A percentile compares a stretch with the other conserved stretches of the same genome.
These are phyloP conservation scores for Kodamaea alishanica DNA, from an alignment of 1,139 yeast genomes.

Conservation along the genomic window DNA sequence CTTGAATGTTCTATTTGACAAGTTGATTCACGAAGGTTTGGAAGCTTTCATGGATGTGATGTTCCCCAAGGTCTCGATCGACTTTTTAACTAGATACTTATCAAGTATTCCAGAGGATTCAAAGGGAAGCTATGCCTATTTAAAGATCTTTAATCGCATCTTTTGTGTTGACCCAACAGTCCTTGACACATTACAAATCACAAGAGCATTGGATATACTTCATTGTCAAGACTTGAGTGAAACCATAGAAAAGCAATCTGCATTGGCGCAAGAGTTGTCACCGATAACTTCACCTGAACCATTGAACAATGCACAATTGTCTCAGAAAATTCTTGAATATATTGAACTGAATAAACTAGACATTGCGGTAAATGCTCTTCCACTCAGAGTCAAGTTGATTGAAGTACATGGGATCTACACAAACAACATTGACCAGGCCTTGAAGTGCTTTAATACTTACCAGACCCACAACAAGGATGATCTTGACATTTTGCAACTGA, in stretches of 20 bases:
- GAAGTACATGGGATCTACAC: slow-evolving; percentile 37
- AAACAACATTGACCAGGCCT: slow-evolving; percentile 26
- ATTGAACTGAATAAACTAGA: slow-evolving; percentile 27
- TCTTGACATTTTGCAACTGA: slow-evolving; percentile 31
- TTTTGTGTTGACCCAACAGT: no score
- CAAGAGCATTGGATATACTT: slow-evolving; percentile 4
- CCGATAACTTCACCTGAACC: not conserved
- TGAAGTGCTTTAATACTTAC: slow-evolving; percentile 33
- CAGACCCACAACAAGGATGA: slow-evolving; percentile 36
- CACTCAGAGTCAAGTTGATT: slow-evolving; percentile 25
- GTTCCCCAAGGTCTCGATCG: no score
- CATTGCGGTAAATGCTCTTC: slow-evolving; percentile 23
- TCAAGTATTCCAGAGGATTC: no score
- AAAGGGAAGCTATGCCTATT: no score
- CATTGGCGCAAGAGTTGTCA: not conserved
- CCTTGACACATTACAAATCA: not conserved
- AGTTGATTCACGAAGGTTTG: slow-evolving; percentile 2
- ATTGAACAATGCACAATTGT: not conserved
- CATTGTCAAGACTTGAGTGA: slow-evolving; percentile 1
- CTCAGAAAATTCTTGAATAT: slow-evolving; percentile 8
- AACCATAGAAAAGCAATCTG: not conserved
- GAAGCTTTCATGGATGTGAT: no score
- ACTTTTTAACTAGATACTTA: no score
- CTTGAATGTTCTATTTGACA: no score
- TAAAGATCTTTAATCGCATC: no score